A percentile compares a stretch with the other conserved stretches of the same genome.
phyloP scores from a whole-genome alignment of 768 basidiomycete species.

The Mycena olivaceomarginata region DNA sequence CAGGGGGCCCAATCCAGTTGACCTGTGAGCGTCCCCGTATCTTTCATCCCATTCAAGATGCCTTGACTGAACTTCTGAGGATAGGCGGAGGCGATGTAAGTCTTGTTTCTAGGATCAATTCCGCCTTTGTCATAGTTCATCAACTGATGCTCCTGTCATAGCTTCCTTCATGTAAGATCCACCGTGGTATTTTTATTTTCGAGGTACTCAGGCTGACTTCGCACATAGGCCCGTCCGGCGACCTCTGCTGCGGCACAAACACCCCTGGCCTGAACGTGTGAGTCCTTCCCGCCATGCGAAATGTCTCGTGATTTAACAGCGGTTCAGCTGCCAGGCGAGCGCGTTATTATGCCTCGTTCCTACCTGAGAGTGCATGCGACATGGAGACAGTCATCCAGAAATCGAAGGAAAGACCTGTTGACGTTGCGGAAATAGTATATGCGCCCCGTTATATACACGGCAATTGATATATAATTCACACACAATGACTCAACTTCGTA shows the following conservation, averaged over 20 bases:
- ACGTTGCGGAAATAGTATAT: too few relatives aligned
- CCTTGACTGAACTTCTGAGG: not conserved
- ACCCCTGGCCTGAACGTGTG: constrained; percentile 16
- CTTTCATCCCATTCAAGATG: not conserved
- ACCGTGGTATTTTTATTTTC: not conserved
- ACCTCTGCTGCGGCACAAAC: constrained; percentile 17
- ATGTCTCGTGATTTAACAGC: too few relatives aligned
- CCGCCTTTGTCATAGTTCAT: not conserved
- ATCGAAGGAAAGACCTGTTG: too few relatives aligned
- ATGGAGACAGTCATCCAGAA: too few relatives aligned
- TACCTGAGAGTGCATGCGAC: too few relatives aligned
- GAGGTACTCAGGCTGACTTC: not conserved
- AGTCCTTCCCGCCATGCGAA: not conserved
- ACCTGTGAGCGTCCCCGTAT: not conserved
- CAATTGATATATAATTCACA: too few relatives aligned
- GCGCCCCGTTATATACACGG: too few relatives aligned
- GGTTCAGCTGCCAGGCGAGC: too few relatives aligned
- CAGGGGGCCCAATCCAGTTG: not conserved
- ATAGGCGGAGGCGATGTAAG: constrained; percentile 1
- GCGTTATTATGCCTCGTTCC: too few relatives aligned
- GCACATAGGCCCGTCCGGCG: not conserved
- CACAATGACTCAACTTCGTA: too few relatives aligned
- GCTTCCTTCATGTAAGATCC: not conserved
- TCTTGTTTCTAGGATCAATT: not conserved
- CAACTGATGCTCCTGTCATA: not conserved